Evolutionary conservation across 1,139 yeast genomes (phyloP).

Genomic region (Yamadazyma triangularis): DNA sequence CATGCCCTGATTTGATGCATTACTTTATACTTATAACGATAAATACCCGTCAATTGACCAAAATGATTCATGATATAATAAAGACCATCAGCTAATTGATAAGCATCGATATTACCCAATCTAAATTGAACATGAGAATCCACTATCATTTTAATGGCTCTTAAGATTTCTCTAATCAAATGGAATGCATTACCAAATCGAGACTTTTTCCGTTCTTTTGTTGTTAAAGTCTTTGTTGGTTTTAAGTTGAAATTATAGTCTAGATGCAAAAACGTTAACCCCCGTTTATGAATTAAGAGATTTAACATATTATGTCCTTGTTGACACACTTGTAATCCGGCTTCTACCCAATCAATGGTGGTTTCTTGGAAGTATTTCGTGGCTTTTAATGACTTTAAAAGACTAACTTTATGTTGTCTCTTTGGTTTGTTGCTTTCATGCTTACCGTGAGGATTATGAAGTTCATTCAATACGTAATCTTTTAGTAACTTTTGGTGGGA

Average conservation of each 20-base stretch:
- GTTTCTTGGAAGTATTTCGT: slow-evolving; percentile 93
- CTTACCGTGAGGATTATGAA: slow-evolving; percentile 37
- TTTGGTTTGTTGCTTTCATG: slow-evolving; percentile 19
- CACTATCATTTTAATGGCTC: slow-evolving; percentile 77
- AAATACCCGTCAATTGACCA: slow-evolving; percentile 95
- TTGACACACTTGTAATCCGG: slow-evolving; percentile 86
- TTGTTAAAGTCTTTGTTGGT: slow-evolving; percentile 93
- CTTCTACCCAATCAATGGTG: slow-evolving; percentile 96
- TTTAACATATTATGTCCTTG: slow-evolving; percentile 96
- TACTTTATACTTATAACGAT: slow-evolving; percentile 92
- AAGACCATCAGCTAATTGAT: slow-evolving; percentile 90
- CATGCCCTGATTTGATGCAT: slow-evolving; percentile 98
- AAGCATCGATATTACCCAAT: slow-evolving; percentile 87
- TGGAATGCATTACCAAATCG: slow-evolving; percentile 97
- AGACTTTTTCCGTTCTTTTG: slow-evolving; percentile 93
- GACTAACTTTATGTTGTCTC: slow-evolving; percentile 46
- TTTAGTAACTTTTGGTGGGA: slow-evolving; percentile 88
- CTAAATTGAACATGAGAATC: slow-evolving; percentile 93
- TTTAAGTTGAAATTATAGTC: slow-evolving; percentile 95
- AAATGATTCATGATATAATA: slow-evolving; percentile 86
- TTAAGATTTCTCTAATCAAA: slow-evolving; percentile 79
- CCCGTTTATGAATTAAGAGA: slow-evolving; percentile 83
- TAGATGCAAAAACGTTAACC: slow-evolving; percentile 85
- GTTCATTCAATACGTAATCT: slow-evolving; percentile 64
- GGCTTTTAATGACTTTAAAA: slow-evolving; percentile 63